Evolutionary conservation across 257 asterid genomes (phyloP), one percentile per base, ranked within the genome.

Genomic region (Henckelia pumila): DNA sequence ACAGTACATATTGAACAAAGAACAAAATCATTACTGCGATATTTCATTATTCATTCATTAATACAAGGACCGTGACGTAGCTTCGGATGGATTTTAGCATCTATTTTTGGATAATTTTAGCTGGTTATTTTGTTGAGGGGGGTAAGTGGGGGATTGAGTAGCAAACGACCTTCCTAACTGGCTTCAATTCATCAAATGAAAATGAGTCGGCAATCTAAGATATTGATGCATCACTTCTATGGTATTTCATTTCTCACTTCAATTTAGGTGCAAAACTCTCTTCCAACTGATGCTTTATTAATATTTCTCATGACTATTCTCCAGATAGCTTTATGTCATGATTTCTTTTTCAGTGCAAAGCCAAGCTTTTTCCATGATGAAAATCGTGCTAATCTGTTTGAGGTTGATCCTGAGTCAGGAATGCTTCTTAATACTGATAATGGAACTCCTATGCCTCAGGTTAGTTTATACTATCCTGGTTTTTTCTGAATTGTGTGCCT

Each of bases 401-500:
- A 89, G 88, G 98, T 92, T 69, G 96, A 86, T 64, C 88, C 84
- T 4, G 85, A 76, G 76, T 83, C 96, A 40, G 97, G 98, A 37
- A 88, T 92, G 98, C 98, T 92, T 67, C 79, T 78, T 30, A 92
- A 92, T 77, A 92, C 98, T 5, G 97, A 94, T 77, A 91, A 91
- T 75, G 99, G 99, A 69, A 86, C 96, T 63, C 99, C 99, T 72
- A 88, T 90, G 97, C 79, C 96, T 77, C 92, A 80, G 91, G 99
- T 94, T 71, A 72, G 82, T 75, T 72, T 68, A 68, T 64, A 76
- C 5, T 28, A 53, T 22, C 55, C 49, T 61, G 56, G 30, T 68
- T 33, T 70, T 63, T 56, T 49, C n/a, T 32, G 37, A 23, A 30
- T 62, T 59, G 29, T 62, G 52, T 21, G 19, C 56, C 33, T 25